A percentile compares a stretch with the other conserved stretches of the same genome.
These are phyloP conservation scores for Trypanosoma rangeli DNA, from an alignment of 208 protist species.

Conservation along the genomic window DNA sequence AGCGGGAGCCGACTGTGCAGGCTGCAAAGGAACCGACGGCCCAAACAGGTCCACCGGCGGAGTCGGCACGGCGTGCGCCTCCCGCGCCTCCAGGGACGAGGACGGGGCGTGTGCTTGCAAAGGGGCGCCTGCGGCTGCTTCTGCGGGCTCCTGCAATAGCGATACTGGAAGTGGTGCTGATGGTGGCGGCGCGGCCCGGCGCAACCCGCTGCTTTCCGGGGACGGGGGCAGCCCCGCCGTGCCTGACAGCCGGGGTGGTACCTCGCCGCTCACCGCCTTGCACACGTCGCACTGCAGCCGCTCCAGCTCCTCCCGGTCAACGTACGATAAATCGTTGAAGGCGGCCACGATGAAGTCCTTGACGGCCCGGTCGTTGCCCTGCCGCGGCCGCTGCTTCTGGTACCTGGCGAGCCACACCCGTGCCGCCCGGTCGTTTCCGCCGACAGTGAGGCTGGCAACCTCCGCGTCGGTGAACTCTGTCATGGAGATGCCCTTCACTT, in stretches of 20 bases:
- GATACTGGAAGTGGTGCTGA: conserved; percentile 2
- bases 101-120: not conserved
- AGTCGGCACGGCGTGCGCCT: not conserved
- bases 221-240: not conserved
- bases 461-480: conserved; percentile 81
- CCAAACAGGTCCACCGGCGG: conserved; percentile 7
- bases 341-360: conserved; percentile 41
- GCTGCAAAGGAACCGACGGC: not conserved
- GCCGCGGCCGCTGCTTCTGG: conserved; percentile 31
- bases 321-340: conserved; percentile 51
- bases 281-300: conserved; percentile 39
- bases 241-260: not conserved
- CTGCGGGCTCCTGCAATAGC: not conserved
- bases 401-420: conserved; percentile 63
- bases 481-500: conserved; percentile 88
- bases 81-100: not conserved
- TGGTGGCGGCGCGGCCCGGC: conserved; percentile 1
- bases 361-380: conserved; percentile 41
- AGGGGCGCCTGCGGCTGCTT: not conserved
- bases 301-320: conserved; percentile 31
- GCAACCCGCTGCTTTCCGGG: not conserved
- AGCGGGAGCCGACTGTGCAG: not conserved
- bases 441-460: conserved; percentile 41
- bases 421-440: conserved; percentile 68
- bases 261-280: conserved; percentile 14